Percentiles rank a stretch among this genome's conserved stretches.
These are phyloP conservation scores for Saturnispora hagleri DNA, from an alignment of 805 yeast genomes.

Conservation along the genomic window DNA sequence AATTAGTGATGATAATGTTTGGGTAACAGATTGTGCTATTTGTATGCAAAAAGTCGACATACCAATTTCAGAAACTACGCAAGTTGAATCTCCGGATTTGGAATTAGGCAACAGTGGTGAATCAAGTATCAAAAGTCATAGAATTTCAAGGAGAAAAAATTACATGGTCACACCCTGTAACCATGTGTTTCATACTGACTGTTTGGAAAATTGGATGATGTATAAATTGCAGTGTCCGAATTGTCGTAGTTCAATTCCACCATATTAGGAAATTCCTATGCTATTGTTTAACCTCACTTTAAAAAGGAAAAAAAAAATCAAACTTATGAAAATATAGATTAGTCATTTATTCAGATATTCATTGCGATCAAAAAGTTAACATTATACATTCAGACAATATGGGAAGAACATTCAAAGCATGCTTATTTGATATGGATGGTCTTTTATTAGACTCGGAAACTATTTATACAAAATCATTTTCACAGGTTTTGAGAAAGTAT, in stretches of 20 bases:
- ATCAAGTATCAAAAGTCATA: slow-evolving; percentile 1
- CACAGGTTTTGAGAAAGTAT: slow-evolving; percentile 49
- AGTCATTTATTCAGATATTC: not conserved
- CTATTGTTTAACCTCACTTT: not conserved
- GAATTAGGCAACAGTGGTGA: not conserved
- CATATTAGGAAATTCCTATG: slow-evolving; percentile 24
- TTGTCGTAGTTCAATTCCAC: slow-evolving; percentile 80
- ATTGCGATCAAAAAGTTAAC: not conserved
- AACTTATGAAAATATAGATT: not conserved
- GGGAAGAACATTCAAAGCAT: slow-evolving; percentile 19
- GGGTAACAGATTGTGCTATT: slow-evolving; percentile 72
- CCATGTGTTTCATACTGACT: slow-evolving; percentile 83
- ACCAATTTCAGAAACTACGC: slow-evolving; percentile 29
- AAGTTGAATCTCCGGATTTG: slow-evolving; percentile 4
- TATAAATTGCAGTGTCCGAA: slow-evolving; percentile 91
- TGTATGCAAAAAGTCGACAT: slow-evolving; percentile 77
- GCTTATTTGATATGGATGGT: slow-evolving; percentile 81
- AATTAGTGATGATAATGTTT: slow-evolving; percentile 26
- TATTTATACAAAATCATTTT: slow-evolving; percentile 71
- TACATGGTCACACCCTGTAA: slow-evolving; percentile 88
- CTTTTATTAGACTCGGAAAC: slow-evolving; percentile 87
- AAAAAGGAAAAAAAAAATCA: not conserved
- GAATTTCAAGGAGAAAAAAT: slow-evolving; percentile 29
- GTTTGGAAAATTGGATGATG: slow-evolving; percentile 89
- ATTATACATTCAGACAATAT: not conserved